phyloP scores from a whole-genome alignment of 768 basidiomycete species.

The Boletus patriciae region DNA sequence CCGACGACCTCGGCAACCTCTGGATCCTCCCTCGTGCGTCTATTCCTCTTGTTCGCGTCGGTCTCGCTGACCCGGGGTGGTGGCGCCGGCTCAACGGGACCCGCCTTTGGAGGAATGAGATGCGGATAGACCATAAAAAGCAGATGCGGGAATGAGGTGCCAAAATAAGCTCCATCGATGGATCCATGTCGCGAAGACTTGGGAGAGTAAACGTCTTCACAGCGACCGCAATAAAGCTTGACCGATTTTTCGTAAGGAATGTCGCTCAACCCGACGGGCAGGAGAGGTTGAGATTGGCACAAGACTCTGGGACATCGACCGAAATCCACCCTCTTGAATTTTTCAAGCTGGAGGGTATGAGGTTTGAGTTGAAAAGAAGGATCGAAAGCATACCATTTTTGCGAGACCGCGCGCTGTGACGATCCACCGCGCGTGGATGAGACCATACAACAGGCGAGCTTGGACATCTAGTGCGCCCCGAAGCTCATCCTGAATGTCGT shows the following conservation, averaged over 20 bases:
- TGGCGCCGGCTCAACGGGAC: conserved; percentile 42
- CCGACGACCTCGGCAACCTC: conserved; percentile 55
- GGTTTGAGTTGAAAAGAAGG: not conserved
- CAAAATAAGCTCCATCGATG: conserved; percentile 98
- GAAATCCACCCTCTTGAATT: conserved; percentile 98
- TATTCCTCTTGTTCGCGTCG: conserved; percentile 35
- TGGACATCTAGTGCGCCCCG: conserved; percentile 91
- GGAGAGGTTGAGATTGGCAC: conserved; percentile 91
- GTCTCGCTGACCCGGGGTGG: conserved; percentile 31
- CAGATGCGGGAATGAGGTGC: conserved; percentile 96
- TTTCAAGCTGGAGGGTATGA: conserved; percentile 67
- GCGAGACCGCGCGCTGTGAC: conserved; percentile 89
- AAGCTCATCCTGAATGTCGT: conserved; percentile 91
- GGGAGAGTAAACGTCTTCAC: conserved; percentile 97
- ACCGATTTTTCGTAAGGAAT: conserved; percentile 98
- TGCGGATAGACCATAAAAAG: conserved; percentile 96
- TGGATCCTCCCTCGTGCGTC: conserved; percentile 56
- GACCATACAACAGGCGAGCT: conserved; percentile 89
- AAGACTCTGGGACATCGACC: conserved; percentile 97
- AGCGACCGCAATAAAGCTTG: conserved; percentile 97
- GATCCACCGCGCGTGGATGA: conserved; percentile 97
- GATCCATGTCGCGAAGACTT: conserved; percentile 96
- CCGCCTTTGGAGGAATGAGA: conserved; percentile 82
- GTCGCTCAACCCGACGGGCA: conserved; percentile 95
- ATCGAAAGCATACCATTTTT: conserved; percentile 76